phyloP scores from a whole-genome alignment of 257 asterid genomes.

The Solanum piurae region DNA sequence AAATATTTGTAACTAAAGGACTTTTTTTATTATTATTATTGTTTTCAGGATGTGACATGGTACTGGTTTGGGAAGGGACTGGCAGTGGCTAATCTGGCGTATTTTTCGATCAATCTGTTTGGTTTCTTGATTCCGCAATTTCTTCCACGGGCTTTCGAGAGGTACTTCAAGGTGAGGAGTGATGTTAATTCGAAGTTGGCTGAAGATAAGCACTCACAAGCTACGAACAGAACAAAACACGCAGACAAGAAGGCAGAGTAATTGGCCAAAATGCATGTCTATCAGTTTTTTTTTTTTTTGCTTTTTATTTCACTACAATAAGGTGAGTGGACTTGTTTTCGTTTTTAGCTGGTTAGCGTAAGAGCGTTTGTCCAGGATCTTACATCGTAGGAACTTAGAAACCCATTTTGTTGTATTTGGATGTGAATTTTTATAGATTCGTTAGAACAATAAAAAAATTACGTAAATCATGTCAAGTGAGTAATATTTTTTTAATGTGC shows the following conservation, averaged over 20 bases:
- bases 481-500: too few species aligned
- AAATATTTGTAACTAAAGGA: background rate
- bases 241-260: constrained; percentile 36
- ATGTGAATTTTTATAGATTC: too few species aligned
- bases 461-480: too few species aligned
- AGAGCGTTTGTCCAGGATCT: background rate
- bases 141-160: constrained; percentile 72
- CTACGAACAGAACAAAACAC: constrained; percentile 3
- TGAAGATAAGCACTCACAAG: constrained; percentile 33
- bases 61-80: constrained; percentile 67
- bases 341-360: background rate
- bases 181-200: constrained; percentile 40
- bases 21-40: background rate
- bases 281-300: background rate
- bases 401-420: background rate
- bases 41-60: constrained; percentile 56
- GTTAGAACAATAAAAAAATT: too few species aligned
- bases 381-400: background rate
- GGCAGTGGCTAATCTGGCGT: constrained; percentile 43
- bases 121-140: constrained; percentile 68
- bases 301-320: background rate
- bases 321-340: background rate
- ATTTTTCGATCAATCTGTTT: constrained; percentile 41
- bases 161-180: constrained; percentile 46
- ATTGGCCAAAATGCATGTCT: background rate